A percentile compares a stretch with the other conserved stretches of the same genome.
phyloP scores from a whole-genome alignment of 768 basidiomycete species.

The Trametes gibbosa region DNA sequence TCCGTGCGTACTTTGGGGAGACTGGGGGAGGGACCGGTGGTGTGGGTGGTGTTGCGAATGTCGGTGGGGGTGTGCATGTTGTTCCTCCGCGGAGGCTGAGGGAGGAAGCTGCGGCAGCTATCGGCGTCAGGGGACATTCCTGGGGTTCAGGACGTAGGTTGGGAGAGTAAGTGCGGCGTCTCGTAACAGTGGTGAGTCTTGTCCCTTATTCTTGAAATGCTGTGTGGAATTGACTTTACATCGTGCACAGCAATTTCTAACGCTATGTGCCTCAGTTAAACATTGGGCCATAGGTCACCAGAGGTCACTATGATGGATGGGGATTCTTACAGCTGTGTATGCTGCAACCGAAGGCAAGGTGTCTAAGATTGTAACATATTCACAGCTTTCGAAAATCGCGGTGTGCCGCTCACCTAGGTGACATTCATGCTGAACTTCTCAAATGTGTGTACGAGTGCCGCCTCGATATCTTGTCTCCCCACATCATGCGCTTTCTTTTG shows the following conservation, averaged over 20 bases:
- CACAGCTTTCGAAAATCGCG: too few species aligned
- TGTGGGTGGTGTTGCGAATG: conserved; percentile 31
- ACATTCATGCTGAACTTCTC: background rate
- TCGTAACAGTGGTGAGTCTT: background rate
- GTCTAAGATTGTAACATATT: background rate
- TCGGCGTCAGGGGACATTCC: conserved; percentile 33
- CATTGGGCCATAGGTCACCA: too few species aligned
- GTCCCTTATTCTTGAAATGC: background rate
- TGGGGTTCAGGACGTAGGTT: conserved; percentile 60
- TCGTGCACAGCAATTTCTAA: background rate
- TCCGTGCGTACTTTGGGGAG: conserved; percentile 36
- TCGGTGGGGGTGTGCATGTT: conserved; percentile 53
- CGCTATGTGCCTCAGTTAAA: background rate
- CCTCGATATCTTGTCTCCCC: background rate
- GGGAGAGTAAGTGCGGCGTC: conserved; percentile 29
- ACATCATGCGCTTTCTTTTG: conserved; percentile 35
- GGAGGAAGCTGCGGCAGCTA: conserved; percentile 20
- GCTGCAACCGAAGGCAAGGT: too few species aligned
- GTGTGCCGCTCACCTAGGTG: background rate
- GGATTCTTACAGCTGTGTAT: too few species aligned
- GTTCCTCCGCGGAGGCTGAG: conserved; percentile 40
- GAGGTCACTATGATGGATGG: too few species aligned
- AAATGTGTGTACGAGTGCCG: background rate
- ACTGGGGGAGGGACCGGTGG: conserved; percentile 39
- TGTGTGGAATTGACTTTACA: background rate